Evolutionary conservation across 1,139 yeast genomes (phyloP), one percentile per base, ranked within the genome.

Genomic region (Pichia sp.): DNA sequence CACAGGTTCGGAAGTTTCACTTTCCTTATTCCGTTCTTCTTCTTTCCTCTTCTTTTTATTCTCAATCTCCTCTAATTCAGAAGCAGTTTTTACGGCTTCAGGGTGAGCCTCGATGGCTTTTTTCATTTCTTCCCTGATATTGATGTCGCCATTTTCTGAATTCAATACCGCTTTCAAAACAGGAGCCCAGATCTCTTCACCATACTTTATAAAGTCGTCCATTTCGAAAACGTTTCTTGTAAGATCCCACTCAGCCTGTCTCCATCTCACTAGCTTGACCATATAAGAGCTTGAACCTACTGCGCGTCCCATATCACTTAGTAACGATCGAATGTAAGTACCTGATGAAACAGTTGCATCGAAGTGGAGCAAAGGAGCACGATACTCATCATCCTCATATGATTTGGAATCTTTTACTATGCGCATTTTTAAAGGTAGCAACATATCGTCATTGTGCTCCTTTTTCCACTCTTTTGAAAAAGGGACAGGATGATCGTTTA

Each of bases 321-420:
- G 76, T 53, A 95, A 72, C 16, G 97, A 87, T 59, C 99, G 78
- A 48, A 95, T 91, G 63, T 95, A 95, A 0, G 99, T 93, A 1
- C 99, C 99, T 0, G 98, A 89, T 1, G 96, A 87, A 0, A 93
- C 99, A 45, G 81, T 79, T 12, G 95, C 80, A 12, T 78, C 77
- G 59, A 93, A 79, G 61, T 86, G 93, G 39, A 90, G 62, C 52
- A 85, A 60, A 1, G 96, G 96, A 2, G 81, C 79, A 51, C 72
- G 69, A 55, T 72, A 73, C 16, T 60, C 52, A 0, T 58, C 64
- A 28, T 65, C 64, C 19, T 67, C 68, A 46, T 55, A 56, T 40
- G 59, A 52, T 7, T 58, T 54, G n/a, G 66, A 59, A 22, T 68
- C 67, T 6, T 62, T 48, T 6, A 60, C 45, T 3, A 57, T 61